phyloP scores from a whole-genome alignment of 371 early-diverging fungal genomes.

The Mortierella sp. region DNA sequence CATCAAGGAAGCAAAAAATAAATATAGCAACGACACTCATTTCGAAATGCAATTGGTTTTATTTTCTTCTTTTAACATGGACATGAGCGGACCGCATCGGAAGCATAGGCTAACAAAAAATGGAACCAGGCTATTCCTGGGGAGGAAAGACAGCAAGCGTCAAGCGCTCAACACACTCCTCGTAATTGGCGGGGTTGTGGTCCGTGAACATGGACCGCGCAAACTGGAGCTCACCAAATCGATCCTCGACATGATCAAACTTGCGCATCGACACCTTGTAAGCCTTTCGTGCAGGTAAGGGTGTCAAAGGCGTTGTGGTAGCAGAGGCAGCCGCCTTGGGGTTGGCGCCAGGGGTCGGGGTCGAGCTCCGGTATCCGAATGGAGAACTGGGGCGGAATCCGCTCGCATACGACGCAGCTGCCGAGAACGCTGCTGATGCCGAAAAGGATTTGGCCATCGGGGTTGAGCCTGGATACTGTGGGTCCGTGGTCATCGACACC shows the following conservation, averaged over 20 bases:
- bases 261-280: slow-evolving; percentile 67
- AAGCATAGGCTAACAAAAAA: not conserved
- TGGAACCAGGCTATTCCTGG: not conserved
- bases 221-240: slow-evolving; percentile 79
- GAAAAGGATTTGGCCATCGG: slow-evolving; percentile 38
- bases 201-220: slow-evolving; percentile 80
- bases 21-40: no score
- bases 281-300: slow-evolving; percentile 17
- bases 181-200: slow-evolving; percentile 80
- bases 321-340: not conserved
- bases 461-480: slow-evolving; percentile 19
- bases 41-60: not conserved
- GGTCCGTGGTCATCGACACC: slow-evolving; percentile 17
- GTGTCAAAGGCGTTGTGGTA: not conserved
- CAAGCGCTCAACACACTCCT: slow-evolving; percentile 63
- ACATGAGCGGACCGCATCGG: not conserved
- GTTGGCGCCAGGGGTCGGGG: slow-evolving; percentile 18
- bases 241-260: slow-evolving; percentile 75
- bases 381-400: slow-evolving; percentile 50
- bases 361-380: slow-evolving; percentile 34
- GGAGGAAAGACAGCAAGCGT: slow-evolving; percentile 34
- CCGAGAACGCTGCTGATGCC: slow-evolving; percentile 32
- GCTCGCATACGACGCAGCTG: slow-evolving; percentile 43
- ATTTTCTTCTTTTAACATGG: not conserved
- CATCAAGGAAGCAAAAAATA: no score